Conservation (phyloP, 192 early-diverging fungal species). For the Coemansia brasiliensis region DNA sequence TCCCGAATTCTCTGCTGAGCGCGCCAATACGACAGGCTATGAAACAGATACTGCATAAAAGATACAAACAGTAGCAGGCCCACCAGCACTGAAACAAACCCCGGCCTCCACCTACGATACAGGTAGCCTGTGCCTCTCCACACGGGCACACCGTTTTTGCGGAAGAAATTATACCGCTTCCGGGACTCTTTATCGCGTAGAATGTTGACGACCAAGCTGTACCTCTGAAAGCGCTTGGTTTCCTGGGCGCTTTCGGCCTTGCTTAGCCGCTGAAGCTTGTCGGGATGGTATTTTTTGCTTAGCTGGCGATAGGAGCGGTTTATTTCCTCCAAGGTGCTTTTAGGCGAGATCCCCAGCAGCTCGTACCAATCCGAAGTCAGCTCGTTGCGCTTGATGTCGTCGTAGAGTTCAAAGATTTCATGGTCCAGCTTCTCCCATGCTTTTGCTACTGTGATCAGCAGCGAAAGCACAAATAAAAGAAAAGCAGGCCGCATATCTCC, state of each 20-base stretch:
- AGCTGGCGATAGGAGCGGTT: constrained; percentile 68
- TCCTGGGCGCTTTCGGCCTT: constrained; percentile 30
- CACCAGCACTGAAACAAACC: constrained; percentile 59
- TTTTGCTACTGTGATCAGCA: constrained; percentile 2
- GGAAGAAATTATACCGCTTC: constrained; percentile 77
- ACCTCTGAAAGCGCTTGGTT: constrained; percentile 63
- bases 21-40: constrained; percentile 60
- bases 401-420: constrained; percentile 82
- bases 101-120: constrained; percentile 72
- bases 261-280: constrained; percentile 62
- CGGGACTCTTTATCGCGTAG: constrained; percentile 62
- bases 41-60: constrained; percentile 66
- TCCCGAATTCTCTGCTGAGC: constrained; percentile 60
- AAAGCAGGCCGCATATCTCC: neutral
- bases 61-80: constrained; percentile 59
- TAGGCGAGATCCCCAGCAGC: constrained; percentile 58
- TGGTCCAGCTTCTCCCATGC: constrained; percentile 66
- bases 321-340: constrained; percentile 60
- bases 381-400: constrained; percentile 66
- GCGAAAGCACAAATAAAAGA: constrained; percentile 7
- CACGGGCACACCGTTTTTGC: constrained; percentile 76
- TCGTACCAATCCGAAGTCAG: constrained; percentile 64
- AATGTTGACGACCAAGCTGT: constrained; percentile 66
- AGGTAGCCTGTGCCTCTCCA: constrained; percentile 79
- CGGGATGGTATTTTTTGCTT: constrained; percentile 69